Percentiles rank a stretch among this genome's conserved stretches.
Conservation (phyloP, 768 basidiomycete genomes). For the Hemileccinum impolitum region DNA sequence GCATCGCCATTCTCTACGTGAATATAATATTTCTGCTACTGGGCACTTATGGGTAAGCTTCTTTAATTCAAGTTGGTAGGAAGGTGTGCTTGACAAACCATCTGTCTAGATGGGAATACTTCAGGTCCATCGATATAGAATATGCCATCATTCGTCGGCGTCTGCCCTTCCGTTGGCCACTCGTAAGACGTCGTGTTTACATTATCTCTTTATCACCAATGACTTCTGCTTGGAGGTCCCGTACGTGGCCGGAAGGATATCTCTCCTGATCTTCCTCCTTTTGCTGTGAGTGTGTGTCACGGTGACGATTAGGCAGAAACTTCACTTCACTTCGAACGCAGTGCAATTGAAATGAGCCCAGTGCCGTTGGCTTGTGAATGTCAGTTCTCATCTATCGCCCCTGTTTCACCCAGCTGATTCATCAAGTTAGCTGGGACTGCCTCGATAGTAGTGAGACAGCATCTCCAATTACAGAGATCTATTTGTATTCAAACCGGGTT, state of each 20-base stretch:
- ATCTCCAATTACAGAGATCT: not conserved
- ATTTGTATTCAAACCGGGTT: not conserved
- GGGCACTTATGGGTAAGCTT: constrained; percentile 19
- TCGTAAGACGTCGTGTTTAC: constrained; percentile 13
- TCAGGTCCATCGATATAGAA: constrained; percentile 17
- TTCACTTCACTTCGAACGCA: not conserved
- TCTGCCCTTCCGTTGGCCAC: constrained; percentile 23
- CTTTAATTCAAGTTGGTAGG: not conserved
- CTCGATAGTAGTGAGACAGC: constrained; percentile 3
- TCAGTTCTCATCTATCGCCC: not conserved
- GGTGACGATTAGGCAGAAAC: no score
- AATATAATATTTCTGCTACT: constrained; percentile 11
- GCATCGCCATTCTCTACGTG: not conserved
- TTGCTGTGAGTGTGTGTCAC: constrained; percentile 2
- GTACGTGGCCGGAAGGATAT: constrained; percentile 10
- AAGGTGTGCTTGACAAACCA: not conserved
- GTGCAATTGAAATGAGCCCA: not conserved
- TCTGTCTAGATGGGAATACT: constrained; percentile 24
- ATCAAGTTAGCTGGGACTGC: not conserved
- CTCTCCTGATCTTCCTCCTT: constrained; percentile 3
- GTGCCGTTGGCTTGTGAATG: constrained; percentile 3
- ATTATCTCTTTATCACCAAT: not conserved
- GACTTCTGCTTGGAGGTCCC: constrained; percentile 4
- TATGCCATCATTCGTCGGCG: constrained; percentile 18
- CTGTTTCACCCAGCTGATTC: not conserved